Conservation (phyloP, 2,329 filamentous ascomycete species). For the Fusarium avenaceum region DNA sequence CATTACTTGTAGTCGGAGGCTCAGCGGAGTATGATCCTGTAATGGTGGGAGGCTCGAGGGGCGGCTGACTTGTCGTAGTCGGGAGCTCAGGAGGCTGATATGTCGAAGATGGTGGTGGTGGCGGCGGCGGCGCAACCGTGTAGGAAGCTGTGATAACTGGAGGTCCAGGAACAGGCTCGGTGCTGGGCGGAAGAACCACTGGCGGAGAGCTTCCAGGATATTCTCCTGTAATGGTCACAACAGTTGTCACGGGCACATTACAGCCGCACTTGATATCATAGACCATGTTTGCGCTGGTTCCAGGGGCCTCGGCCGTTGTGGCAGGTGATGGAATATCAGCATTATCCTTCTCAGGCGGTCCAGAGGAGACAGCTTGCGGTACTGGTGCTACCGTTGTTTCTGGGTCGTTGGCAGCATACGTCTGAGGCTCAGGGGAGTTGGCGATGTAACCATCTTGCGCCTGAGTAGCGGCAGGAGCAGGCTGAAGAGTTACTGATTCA, state of each 20-base stretch:
- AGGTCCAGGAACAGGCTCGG: slow-evolving; percentile 7
- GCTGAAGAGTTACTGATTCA: slow-evolving; percentile 14
- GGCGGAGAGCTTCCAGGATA: slow-evolving; percentile 11
- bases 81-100: neutral
- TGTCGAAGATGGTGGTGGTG: neutral
- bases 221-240: neutral
- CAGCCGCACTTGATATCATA: slow-evolving; percentile 28
- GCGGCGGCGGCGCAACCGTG: neutral
- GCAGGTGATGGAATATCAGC: neutral
- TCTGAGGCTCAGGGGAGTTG: slow-evolving; percentile 6
- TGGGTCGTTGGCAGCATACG: slow-evolving; percentile 2
- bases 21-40: neutral
- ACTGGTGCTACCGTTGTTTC: slow-evolving; percentile 10
- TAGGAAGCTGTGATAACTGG: slow-evolving; percentile 1
- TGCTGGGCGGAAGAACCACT: neutral
- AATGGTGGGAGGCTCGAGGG: neutral
- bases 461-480: slow-evolving; percentile 6
- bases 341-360: neutral
- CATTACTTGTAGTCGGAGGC: neutral
- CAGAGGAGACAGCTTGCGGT: slow-evolving; percentile 16
- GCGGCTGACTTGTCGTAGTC: neutral
- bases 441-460: slow-evolving; percentile 24
- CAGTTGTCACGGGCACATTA: slow-evolving; percentile 1
- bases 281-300: slow-evolving; percentile 12
- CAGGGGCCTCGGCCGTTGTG: neutral